Conservation (phyloP, 2,329 filamentous ascomycete genomes). For the Thermothelomyces thermophilus region DNA sequence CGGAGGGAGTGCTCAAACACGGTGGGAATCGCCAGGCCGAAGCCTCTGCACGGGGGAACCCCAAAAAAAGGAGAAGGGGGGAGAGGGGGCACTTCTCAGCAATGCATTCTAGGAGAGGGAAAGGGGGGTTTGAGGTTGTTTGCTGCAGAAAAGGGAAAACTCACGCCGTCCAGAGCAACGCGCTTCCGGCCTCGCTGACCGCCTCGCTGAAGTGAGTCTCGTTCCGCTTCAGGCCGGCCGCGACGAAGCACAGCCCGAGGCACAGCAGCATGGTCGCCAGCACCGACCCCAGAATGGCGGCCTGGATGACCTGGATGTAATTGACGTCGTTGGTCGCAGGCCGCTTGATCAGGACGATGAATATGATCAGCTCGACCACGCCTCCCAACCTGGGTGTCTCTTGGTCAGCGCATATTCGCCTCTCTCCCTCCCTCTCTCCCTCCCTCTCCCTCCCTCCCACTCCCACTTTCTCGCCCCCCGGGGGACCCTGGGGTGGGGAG, state of each 20-base stretch:
- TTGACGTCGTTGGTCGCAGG: slow-evolving; percentile 24
- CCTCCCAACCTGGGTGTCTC: slow-evolving; percentile 55
- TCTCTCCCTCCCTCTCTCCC: too few species aligned
- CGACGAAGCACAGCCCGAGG: slow-evolving; percentile 72
- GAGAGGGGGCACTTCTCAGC: too few species aligned
- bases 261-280: slow-evolving; percentile 77
- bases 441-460: too few species aligned
- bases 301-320: slow-evolving; percentile 66
- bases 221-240: slow-evolving; percentile 61
- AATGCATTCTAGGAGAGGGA: too few species aligned
- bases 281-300: slow-evolving; percentile 77
- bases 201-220: slow-evolving; percentile 67
- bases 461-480: too few species aligned
- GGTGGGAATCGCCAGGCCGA: slow-evolving; percentile 46
- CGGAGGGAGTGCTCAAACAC: slow-evolving; percentile 48
- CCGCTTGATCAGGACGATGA: slow-evolving; percentile 61
- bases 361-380: slow-evolving; percentile 74
- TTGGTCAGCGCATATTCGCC: background rate
- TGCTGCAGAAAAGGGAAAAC: slow-evolving; percentile 38
- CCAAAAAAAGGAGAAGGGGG: too few species aligned
- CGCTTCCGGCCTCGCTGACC: slow-evolving; percentile 72
- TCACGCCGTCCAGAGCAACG: slow-evolving; percentile 69
- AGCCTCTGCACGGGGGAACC: slow-evolving; percentile 31
- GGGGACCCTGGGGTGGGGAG: too few species aligned
- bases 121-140: too few species aligned